Evolutionary conservation across 768 basidiomycete species (phyloP), one percentile per base, ranked within the genome.

Genomic region (Phlebiopsis gigantea): DNA sequence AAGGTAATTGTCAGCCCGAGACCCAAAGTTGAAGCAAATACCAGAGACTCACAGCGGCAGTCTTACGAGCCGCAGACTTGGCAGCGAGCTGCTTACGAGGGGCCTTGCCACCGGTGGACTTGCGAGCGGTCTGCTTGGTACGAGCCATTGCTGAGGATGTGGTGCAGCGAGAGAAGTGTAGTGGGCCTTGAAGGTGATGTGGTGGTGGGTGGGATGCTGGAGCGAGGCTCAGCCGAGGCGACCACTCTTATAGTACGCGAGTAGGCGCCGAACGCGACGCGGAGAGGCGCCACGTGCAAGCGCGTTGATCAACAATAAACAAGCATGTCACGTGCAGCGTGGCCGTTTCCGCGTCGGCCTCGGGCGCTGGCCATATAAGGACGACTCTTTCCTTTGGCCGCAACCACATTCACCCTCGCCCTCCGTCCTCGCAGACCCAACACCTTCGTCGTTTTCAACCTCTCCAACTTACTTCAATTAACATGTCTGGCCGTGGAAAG

Each of bases 401-500:
- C 15, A 4, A 46, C 21, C 46, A 22, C 21, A 42, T 51, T 8
- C 46, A 22, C 58, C 41, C 26, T 56, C 56, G 12, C 52, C 53
- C 31, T 60, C 53, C 58, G 29, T 45, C 34, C 34, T 17, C 45
- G 34, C 52, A 28, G n/a, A 53, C 34, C 45, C 39, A 17, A 50
- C 55, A 29, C 7, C 50, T 15, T 51, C 50, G 17, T 51, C 50
- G 50, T 47, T 44, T 34, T 28, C 45, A 55, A 52, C 45, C 44
- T n/a, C 28, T 42, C 52, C 43, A 45, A 42, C 47, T 24, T 56
- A 31, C 34, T 42, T 48, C 46, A 31, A 44, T 42, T 46, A 63
- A 53, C 68, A 88, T 88, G 86, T 86, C 85, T 77, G 86, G 85
- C 73, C 85, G 85, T 67, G 86, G 86, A 68, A 87, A 87, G 74